Evolutionary conservation across 441 rosid genomes (phyloP).

Genomic region (Hura crepitans): DNA sequence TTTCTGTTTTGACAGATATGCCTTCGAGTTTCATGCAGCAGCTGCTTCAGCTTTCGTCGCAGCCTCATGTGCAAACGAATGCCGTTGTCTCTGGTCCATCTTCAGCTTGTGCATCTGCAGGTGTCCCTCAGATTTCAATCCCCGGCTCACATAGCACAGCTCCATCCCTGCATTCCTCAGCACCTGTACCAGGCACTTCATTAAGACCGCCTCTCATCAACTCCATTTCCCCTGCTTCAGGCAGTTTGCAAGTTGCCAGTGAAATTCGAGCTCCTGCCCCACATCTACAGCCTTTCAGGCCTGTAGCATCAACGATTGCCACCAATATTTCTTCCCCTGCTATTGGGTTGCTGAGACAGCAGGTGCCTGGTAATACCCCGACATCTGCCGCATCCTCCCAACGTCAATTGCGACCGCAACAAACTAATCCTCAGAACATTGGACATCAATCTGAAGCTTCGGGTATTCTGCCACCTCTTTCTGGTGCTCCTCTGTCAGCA

Average conservation of each 20-base stretch:
- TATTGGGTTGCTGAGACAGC: no score
- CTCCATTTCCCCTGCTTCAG: conserved; percentile 34
- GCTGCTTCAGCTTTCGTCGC: conserved; percentile 42
- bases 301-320: conserved; percentile 31
- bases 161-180: conserved; percentile 28
- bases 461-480: conserved; percentile 21
- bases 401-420: conserved; percentile 18
- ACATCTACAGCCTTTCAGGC: conserved; percentile 52
- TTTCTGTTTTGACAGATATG: conserved; percentile 42
- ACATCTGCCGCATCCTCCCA: conserved; percentile 23
- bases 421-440: conserved; percentile 15
- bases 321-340: conserved; percentile 22
- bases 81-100: conserved; percentile 32
- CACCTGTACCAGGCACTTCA: conserved; percentile 31
- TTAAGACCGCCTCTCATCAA: conserved; percentile 50
- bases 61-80: no score
- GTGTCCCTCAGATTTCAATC: conserved; percentile 20
- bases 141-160: conserved; percentile 6
- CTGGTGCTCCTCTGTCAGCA: conserved; percentile 17
- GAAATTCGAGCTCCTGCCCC: conserved; percentile 57
- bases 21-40: conserved; percentile 39
- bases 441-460: conserved; percentile 20
- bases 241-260: conserved; percentile 40
- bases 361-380: conserved; percentile 20
- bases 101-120: conserved; percentile 18